Base-by-base conservation (phyloP, 768 basidiomycete genomes). In the Gymnopilus junonius region DNA sequence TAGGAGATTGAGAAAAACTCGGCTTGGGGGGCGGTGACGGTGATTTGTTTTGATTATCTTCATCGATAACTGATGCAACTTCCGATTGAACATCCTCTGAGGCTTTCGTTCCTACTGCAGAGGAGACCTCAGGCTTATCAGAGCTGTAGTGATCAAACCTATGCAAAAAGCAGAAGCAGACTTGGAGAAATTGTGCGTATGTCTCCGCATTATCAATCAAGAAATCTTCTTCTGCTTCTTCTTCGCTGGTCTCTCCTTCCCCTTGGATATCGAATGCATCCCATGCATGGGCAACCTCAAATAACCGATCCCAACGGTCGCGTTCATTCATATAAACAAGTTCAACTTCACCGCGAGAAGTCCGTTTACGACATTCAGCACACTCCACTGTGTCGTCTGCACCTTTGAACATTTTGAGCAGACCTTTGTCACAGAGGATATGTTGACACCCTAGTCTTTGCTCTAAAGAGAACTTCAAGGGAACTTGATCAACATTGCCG, bases 361-460 rank as follows among this genome's bases (percentile, higher is more conserved):
- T 70, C 15, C 34, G 29, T 53, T 57, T 23, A 20, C 81, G 74
- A 61, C 83, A 84, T 14, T 65, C 48, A 6, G 81, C 80, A 54
- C 83, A 84, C 21, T 55, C 51, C 17, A 81, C 69, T 0, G 56
- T 69, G 42, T 78, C 78, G 48, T 73, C 61, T 63, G 70, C 67
- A 21, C 68, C 72, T 65, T 63, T 70, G 10, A 70, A 64, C 21
- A 80, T 65, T 34, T 70, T 32, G 8, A 72, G 65, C 17, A 81
- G 62, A 59, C 82, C 83, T 5, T 60, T 67, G 50, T 78, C 65
- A 66, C 83, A 84, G 37, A 81, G 67, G 8, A 77, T 65, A 65
- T 85, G 84, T 45, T 82, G 71, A 68, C 84, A 84, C 6, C 72
- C 67, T 23, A 82, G 70, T 48, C 83, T 85, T 42, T 21, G n/a